Percentiles rank a stretch among this genome's conserved stretches.
Evolutionary conservation across 352 stramenopile genomes (phyloP).

Genomic region (Aphanomyces invadans): DNA sequence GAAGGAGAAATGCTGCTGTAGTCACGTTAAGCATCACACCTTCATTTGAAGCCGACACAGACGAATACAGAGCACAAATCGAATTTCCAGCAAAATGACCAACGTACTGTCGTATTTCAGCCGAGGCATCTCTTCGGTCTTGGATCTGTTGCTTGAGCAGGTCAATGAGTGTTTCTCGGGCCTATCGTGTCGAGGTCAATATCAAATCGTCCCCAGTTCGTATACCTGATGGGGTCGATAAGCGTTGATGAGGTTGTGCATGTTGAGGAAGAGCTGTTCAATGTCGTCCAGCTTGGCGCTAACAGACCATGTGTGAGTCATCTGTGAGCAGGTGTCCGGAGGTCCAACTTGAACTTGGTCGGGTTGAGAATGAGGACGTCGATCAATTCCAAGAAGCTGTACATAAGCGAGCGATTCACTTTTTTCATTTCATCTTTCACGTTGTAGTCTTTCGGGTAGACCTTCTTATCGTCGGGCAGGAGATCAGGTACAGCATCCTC

Average conservation of each 20-base stretch:
- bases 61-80: too few relatives aligned
- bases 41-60: too few relatives aligned
- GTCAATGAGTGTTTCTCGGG: conserved; percentile 74
- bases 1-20: too few relatives aligned
- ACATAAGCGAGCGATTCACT: conserved; percentile 76
- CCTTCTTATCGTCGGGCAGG: conserved; percentile 50
- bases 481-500: conserved; percentile 72
- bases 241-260: conserved; percentile 86
- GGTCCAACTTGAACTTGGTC: conserved; percentile 79
- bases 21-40: too few relatives aligned
- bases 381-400: conserved; percentile 77
- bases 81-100: not conserved
- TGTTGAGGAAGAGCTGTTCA: conserved; percentile 81
- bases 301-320: not conserved
- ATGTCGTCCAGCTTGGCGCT: conserved; percentile 81
- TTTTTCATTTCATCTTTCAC: conserved; percentile 79
- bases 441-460: conserved; percentile 45
- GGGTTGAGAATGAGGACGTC: conserved; percentile 75
- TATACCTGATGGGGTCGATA: conserved; percentile 80
- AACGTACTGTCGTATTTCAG: conserved; percentile 59
- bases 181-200: conserved; percentile 27
- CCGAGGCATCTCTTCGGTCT: conserved; percentile 53
- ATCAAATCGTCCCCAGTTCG: too few relatives aligned
- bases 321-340: not conserved
- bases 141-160: conserved; percentile 77